Base-by-base conservation (phyloP, 176 grass and related monocot genomes). In the Raddia distichophylla region DNA sequence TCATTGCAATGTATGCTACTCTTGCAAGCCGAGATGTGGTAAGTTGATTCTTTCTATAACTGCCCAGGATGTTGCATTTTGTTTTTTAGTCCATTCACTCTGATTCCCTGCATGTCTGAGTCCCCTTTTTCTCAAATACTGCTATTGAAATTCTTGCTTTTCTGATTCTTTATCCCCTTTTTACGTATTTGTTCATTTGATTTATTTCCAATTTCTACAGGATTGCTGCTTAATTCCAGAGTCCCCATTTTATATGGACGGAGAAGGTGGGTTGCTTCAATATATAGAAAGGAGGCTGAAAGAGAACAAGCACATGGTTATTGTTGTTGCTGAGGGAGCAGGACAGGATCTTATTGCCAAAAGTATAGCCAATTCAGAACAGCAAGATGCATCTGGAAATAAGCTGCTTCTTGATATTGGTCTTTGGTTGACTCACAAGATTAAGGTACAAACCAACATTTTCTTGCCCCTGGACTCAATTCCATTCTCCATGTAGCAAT, bases 161-260 rank as follows among this genome's bases (percentile, higher is more conserved):
- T 72, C 35, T 76, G 19, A 79, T 77, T 79, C 53, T 59, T 72
- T 60, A 33, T 63, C 8, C 17, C 7, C 46, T 43, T 79, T n/a
- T 6, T 59, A 27, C 2, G 62, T 63, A 73, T 74, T 16, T 74
- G 16, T 64, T 72, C 5, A 13, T 80, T 82, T 52, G 40, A 40
- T 72, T 52, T 69, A 17, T 60, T 40, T 7, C 60, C 20, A 67
- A 44, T 81, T 84, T 87, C 70, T 0, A 8, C n/a, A 95, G 96
- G 96, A 99, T 22, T 99, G 93, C 69, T 95, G 96, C 81, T 91
- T 99, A 75, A 95, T 99, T 80, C 96, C 96, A 73, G 96, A 99
- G 71, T 99, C 96, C 17, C 93, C 89, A 10, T 99, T 99, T 85
- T 95, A 95, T 86, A 76, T 99, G 82, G 96, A 99, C 64, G 96